Evolutionary conservation across 352 stramenopile species (phyloP), one percentile per base, ranked within the genome.

Genomic region (Phytopythium boreale): DNA sequence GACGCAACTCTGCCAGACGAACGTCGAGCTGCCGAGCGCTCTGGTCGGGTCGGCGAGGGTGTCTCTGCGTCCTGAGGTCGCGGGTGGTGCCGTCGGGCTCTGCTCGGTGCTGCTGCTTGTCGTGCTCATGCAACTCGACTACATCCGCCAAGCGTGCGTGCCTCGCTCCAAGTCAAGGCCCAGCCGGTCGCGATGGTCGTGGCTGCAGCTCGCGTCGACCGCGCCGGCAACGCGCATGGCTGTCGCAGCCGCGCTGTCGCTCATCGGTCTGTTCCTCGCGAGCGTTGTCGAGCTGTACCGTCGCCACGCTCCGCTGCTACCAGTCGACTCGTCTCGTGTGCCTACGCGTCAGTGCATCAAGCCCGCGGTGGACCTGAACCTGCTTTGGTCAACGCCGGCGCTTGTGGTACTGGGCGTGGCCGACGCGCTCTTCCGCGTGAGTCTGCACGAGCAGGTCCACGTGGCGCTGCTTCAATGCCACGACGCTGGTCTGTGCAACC

Each of bases 221-320:
- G 50, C 63, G 15, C 63, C 72, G 2, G 61, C 66, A 5, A 73
- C 63, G 14, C 72, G 83, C 12, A 83, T 89, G 58, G 83, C 71
- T 10, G 67, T 88, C 47, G 77, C 73, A 0, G 78, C 83, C 55
- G 68, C 85, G 34, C 63, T 89, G 19, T 88, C 82, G 27, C 72
- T 92, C 20, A n/a, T 86, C 22, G 71, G 76, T 10, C 60, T 92
- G 31, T 95, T 95, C 62, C 57, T 92, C 37, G 79, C 82, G 12
- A 89, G 86, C 58, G 73, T 95, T 43, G 74, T 91, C 17, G 84
- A 92, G 68, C 72, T 95, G 0, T 95, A 95, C 51, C 82, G 86
- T 2, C 82, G 86, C 22, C 56, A 36, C 43, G 56, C 56, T 17
- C 56, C 56, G 39, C 27, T 46, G 39, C 37, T 61, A 14, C 20